phyloP scores from a whole-genome alignment of 208 protist genomes.

The Leishmania mexicana region DNA sequence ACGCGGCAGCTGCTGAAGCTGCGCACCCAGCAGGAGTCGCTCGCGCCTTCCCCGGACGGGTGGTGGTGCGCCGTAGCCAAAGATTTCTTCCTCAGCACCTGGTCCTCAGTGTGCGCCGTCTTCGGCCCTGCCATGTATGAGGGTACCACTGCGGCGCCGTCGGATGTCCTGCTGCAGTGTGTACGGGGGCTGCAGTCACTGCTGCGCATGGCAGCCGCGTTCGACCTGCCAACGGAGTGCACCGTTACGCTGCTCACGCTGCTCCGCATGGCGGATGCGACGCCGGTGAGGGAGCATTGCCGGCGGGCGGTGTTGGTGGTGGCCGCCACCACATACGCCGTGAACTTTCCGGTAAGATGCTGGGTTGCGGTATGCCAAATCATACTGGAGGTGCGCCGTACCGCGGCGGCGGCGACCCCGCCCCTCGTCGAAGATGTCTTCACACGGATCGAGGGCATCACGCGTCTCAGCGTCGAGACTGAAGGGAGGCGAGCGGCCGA shows the following conservation, averaged over 20 bases:
- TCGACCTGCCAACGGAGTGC: conserved; percentile 80
- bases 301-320: conserved; percentile 62
- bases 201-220: conserved; percentile 71
- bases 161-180: conserved; percentile 59
- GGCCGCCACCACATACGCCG: conserved; percentile 60
- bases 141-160: conserved; percentile 38
- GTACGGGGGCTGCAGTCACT: conserved; percentile 74
- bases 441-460: conserved; percentile 73
- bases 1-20: conserved; percentile 57
- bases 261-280: conserved; percentile 62
- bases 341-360: conserved; percentile 71
- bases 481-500: conserved; percentile 2
- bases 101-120: conserved; percentile 82
- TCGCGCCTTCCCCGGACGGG: not conserved
- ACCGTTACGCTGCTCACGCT: conserved; percentile 70
- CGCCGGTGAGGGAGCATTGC: conserved; percentile 52
- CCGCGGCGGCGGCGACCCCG: conserved; percentile 28
- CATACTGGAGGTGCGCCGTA: conserved; percentile 48
- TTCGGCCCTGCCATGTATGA: conserved; percentile 82
- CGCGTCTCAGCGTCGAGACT: conserved; percentile 48
- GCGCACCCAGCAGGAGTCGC: conserved; percentile 24
- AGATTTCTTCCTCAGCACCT: conserved; percentile 82
- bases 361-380: conserved; percentile 74
- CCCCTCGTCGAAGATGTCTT: conserved; percentile 67
- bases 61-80: conserved; percentile 69